Evolutionary conservation across 1,284 basidiomycete species (phyloP), one percentile per base, ranked within the genome.

Genomic region (Microstroma glucosiphilum): DNA sequence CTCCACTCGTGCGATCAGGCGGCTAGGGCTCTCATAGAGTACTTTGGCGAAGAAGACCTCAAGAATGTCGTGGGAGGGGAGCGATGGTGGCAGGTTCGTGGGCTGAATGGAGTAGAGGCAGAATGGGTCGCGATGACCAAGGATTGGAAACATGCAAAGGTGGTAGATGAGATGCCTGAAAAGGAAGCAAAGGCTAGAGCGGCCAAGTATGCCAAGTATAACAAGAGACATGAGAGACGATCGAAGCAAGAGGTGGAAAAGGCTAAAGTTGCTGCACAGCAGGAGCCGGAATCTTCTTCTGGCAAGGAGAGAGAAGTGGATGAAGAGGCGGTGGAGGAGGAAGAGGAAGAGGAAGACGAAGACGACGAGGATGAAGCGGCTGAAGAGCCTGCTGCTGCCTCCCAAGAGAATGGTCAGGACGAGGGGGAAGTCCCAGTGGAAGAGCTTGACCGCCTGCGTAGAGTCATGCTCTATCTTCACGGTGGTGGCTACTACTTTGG

Each of bases 71-170:
- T 92, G 1, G 93, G 93, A 17, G 94, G 93, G 1, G 86, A 87
- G 7, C 92, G 92, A 74, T 97, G 94, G 92, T 97, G 93, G 94
- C 92, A 79, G 72, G 56, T 79, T n/a, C 70, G 75, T 58, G 64
- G 86, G 41, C 49, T 74, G 49, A 83, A 48, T 57, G 91, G 89
- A 19, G 83, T 93, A 12, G 87, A 91, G 71, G 91, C 85, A 1
- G 91, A 97, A 80, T 96, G 93, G 93, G 88, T 96, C 58, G 87
- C 87, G 37, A 82, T 75, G 70, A 70, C 70, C 30, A 60, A 67
- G 54, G 82, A 84, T 58, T 83, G 81, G 77, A 79, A 69, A 19
- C 66, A 71, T 55, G 67, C 68, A 41, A 69, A 77, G 60, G 71
- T 73, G 19, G 71, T 76, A 60, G 70, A 78, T 26, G 68, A 68